A percentile compares a stretch with the other conserved stretches of the same genome.
Evolutionary conservation across 768 basidiomycete genomes (phyloP).

Genomic region (Lentinula detonsa): DNA sequence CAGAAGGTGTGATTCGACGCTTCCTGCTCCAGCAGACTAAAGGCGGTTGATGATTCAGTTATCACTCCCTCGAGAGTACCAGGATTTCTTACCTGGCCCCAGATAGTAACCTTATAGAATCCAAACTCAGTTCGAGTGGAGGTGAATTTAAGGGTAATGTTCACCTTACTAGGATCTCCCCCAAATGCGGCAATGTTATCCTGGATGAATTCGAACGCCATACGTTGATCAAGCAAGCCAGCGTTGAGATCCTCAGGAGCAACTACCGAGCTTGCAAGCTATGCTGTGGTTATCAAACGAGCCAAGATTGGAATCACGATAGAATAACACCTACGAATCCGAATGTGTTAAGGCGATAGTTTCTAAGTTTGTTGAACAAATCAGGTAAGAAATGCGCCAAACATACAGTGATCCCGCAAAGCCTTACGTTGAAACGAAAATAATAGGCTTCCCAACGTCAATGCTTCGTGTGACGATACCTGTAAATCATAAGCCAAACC

Average conservation of each 20-base stretch:
- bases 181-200: constrained; percentile 64
- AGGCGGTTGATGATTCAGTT: not conserved
- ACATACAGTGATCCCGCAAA: not conserved
- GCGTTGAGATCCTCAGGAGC: constrained; percentile 47
- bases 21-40: constrained; percentile 48
- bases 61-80: no score
- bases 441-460: constrained; percentile 41
- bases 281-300: not conserved
- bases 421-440: constrained; percentile 49
- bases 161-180: constrained; percentile 52
- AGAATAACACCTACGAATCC: constrained; percentile 37
- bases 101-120: constrained; percentile 40
- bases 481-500: constrained; percentile 13
- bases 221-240: constrained; percentile 55
- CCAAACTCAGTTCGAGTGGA: not conserved
- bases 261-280: constrained; percentile 43
- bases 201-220: constrained; percentile 54
- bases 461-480: constrained; percentile 45
- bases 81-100: constrained; percentile 37
- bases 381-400: not conserved
- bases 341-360: constrained; percentile 54
- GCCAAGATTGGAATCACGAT: not conserved
- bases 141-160: no score
- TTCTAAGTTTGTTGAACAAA: constrained; percentile 21
- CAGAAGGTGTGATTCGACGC: constrained; percentile 42